A percentile compares a stretch with the other conserved stretches of the same genome.
Evolutionary conservation across 1,284 basidiomycete species (phyloP).

Genomic region (Takashimella koratensis): DNA sequence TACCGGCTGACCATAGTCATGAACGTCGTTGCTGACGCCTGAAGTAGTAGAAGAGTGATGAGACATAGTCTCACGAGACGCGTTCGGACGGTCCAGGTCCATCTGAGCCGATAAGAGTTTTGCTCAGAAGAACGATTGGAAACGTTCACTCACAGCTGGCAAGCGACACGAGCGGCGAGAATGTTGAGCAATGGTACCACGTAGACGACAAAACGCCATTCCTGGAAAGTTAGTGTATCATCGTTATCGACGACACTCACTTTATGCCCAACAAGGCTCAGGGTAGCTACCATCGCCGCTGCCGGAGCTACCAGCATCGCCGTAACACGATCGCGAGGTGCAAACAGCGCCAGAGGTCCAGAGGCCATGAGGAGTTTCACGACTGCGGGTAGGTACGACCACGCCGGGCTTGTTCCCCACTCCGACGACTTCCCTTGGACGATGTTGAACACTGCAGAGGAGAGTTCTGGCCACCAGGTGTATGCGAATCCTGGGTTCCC

Average conservation of each 20-base stretch:
- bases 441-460: slow-evolving; percentile 80
- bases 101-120: background rate
- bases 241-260: no score
- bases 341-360: slow-evolving; percentile 56
- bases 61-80: slow-evolving; percentile 52
- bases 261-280: slow-evolving; percentile 79
- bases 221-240: slow-evolving; percentile 45
- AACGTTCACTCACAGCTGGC: no score
- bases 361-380: slow-evolving; percentile 72
- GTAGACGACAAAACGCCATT: slow-evolving; percentile 95
- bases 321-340: background rate
- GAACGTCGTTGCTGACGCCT: no score
- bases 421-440: slow-evolving; percentile 79
- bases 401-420: slow-evolving; percentile 81
- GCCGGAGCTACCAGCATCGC: slow-evolving; percentile 45
- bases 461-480: slow-evolving; percentile 82
- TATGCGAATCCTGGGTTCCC: no score
- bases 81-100: background rate
- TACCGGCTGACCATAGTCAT: slow-evolving; percentile 60
- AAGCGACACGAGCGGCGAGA: slow-evolving; percentile 70
- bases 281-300: slow-evolving; percentile 58
- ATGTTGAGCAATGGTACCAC: slow-evolving; percentile 77
- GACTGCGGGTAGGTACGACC: slow-evolving; percentile 65
- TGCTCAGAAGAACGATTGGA: no score
- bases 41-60: no score